Base-by-base conservation (phyloP, 768 basidiomycete genomes). In the Lactarius sanguifluus region DNA sequence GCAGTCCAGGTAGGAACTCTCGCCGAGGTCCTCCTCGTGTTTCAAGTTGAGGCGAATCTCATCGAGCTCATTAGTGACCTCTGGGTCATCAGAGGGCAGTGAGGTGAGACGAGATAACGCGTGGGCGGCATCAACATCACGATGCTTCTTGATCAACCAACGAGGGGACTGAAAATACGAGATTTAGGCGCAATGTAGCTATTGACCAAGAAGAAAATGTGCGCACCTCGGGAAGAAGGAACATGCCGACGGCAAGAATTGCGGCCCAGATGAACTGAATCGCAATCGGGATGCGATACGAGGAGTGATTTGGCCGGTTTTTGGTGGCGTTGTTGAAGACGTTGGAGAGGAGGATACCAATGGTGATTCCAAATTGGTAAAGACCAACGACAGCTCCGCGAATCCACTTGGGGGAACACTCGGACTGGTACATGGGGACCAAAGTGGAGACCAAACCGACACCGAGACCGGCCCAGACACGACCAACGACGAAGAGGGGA, bases 181-280 rank as follows among this genome's bases (percentile, higher is more conserved):
- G 18, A 38, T n/a, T 66, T 40, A 58, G 57, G 43, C 10, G 4
- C 3, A 32, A 20, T 28, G 30, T 10, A 13, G 12, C 41, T 32
- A 16, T 57, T 58, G 36, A 41, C n/a, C 3, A 38, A 50, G 9
- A 56, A 18, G 8, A 1, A 16, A 57, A 61, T 30, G 8, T 10
- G 23, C 61, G 15, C 40, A 66, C 65, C 72, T 88, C 87, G 0
- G 87, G 89, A 80, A 90, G 88, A 68, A 81, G 65, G 13, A 80
- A 59, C 89, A 92, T 91, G 55, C 90, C 88, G 9, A 83, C 28
- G 57, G 83, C 84, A 32, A 92, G 81, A 13, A 93, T 63, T 65
- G 90, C 81, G 8, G 88, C 91, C 28, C 90, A 90, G 61, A 93
- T 90, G 80, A 89, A 82, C 73, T 92, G 91, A 32, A 92, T 76